Base-by-base conservation (phyloP, 768 basidiomycete species). In the Pulveroboletus sp. region DNA sequence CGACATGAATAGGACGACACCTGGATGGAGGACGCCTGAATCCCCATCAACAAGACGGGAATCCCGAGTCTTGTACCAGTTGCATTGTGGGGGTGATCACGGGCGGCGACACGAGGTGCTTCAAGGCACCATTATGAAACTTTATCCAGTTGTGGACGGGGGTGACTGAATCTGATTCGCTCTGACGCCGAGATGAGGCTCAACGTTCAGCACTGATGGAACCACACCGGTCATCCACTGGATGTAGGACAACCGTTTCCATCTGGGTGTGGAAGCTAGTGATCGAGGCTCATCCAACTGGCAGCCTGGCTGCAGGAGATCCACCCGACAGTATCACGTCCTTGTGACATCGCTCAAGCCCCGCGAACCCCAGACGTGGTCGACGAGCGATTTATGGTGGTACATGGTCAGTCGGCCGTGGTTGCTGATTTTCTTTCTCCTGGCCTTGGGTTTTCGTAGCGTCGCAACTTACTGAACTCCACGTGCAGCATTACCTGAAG, bases 111-210 rank as follows among this genome's bases (percentile, higher is more conserved):
- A 63, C 47, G 64, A 56, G 54, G 53, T 37, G 12, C 33, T 53
- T 24, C 11, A 32, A 46, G 30, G 43, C 35, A 21, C 18, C 21
- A 30, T 49, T 50, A 62, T 66, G 64, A 66, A 66, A 60, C 54
- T 17, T 56, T 55, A 58, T 35, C 49, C 40, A 40, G 41, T 38
- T 15, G 30, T 38, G 37, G 49, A 54, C 26, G 50, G 42, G 40
- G 36, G 43, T 28, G 30, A 56, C 47, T 39, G 26, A 39, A 60
- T 53, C 52, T 44, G 48, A 55, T 52, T 54, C 58, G 56, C 41
- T 58, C 64, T 57, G 61, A 47, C 47, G 43, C 58, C 64, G 56
- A 63, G 52, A 63, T 62, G 61, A 63, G 43, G 26, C 35, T 35
- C 51, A 27, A 46, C 44, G 21, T 35, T 35, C 32, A 33, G 7